These are phyloP conservation scores for Talaromyces sp. DNA, from an alignment of 2,329 filamentous ascomycete genomes.

Conservation along the genomic window DNA sequence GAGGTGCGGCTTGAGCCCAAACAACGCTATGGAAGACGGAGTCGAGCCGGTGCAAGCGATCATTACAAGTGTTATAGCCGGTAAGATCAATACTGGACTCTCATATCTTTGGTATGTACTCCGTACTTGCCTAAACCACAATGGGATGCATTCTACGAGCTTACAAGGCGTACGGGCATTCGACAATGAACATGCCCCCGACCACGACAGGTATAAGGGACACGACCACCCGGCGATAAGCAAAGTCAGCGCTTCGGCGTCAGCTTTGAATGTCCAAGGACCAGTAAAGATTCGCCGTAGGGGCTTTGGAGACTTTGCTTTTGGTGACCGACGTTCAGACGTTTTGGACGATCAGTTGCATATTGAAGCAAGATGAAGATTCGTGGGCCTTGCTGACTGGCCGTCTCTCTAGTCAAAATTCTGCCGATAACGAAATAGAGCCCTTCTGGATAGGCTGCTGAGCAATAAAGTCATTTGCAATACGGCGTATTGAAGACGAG, in stretches of 20 bases:
- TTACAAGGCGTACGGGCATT: too few species aligned
- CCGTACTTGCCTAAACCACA: neutral
- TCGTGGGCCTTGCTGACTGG: neutral
- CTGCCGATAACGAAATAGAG: neutral
- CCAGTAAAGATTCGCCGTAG: neutral
- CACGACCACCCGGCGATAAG: neutral
- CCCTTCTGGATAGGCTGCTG: neutral
- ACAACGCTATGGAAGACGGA: neutral
- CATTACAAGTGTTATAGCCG: neutral
- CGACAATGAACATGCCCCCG: neutral
- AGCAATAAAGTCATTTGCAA: neutral
- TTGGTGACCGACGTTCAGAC: neutral
- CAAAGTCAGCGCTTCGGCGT: neutral
- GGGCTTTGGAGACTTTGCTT: neutral
- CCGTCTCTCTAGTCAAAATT: neutral
- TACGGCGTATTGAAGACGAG: neutral
- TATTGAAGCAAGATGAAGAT: neutral
- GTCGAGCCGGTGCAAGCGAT: neutral
- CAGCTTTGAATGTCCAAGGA: neutral
- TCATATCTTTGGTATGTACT: neutral
- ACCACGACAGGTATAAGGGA: neutral
- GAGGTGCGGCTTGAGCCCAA: neutral
- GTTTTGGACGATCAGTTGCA: neutral
- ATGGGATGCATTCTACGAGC: too few species aligned
- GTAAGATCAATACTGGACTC: neutral